phyloP scores from a whole-genome alignment of 140 eudicot genomes.

The Ambrosia hybrid region DNA sequence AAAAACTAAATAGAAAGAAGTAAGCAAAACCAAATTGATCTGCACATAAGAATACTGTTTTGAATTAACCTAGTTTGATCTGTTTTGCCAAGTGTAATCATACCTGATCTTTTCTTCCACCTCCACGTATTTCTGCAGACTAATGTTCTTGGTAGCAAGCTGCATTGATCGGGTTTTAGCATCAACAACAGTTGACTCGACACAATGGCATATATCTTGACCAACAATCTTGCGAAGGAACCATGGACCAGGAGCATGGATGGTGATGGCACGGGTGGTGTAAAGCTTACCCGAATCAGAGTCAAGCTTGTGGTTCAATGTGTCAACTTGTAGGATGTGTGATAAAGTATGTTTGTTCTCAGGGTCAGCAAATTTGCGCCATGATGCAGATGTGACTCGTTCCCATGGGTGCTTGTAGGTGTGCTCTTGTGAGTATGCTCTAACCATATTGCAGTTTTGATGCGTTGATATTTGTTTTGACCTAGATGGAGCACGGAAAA shows the following conservation, averaged over 20 bases:
- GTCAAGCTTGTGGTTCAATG: constrained; percentile 72
- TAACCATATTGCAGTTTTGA: constrained; percentile 48
- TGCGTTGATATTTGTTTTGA: neutral
- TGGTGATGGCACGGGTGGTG: constrained; percentile 83
- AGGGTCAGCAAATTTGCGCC: constrained; percentile 93
- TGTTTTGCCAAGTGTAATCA: constrained; percentile 14
- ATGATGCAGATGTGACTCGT: constrained; percentile 90
- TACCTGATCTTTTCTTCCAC: constrained; percentile 91
- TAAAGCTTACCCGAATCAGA: constrained; percentile 61
- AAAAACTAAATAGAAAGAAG: neutral
- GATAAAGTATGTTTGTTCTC: constrained; percentile 84
- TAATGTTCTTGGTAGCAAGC: constrained; percentile 73
- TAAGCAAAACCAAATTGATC: neutral
- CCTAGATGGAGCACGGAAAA: constrained; percentile 7
- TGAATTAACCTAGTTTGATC: neutral
- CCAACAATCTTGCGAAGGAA: constrained; percentile 75
- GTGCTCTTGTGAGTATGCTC: constrained; percentile 89
- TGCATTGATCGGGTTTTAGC: constrained; percentile 83
- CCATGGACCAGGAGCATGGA: constrained; percentile 97
- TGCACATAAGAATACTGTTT: neutral
- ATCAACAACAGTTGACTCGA: constrained; percentile 88
- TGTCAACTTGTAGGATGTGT: constrained; percentile 89
- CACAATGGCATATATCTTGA: constrained; percentile 90
- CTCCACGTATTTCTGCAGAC: constrained; percentile 78
- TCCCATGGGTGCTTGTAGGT: constrained; percentile 96